phyloP scores from a whole-genome alignment of 352 stramenopile genomes.

The Elongisporangium anandrum region DNA sequence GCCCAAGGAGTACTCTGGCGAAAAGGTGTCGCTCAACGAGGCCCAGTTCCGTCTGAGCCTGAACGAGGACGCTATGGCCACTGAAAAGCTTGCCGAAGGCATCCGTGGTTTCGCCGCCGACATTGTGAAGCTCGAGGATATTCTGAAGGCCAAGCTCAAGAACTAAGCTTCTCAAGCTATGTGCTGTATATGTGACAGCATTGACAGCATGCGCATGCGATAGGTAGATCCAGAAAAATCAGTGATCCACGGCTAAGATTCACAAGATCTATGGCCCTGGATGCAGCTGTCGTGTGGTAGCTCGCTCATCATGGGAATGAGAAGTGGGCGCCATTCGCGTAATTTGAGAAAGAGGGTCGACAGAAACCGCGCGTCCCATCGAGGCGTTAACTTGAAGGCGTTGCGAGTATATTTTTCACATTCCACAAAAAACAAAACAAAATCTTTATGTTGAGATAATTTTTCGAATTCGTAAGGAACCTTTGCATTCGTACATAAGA shows the following conservation, averaged over 20 bases:
- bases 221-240: slow-evolving; percentile 8
- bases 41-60: slow-evolving; percentile 97
- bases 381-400: background rate
- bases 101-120: slow-evolving; percentile 96
- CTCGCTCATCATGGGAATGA: background rate
- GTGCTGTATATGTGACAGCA: slow-evolving; percentile 1
- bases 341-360: background rate
- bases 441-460: background rate
- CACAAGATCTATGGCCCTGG: background rate
- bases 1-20: slow-evolving; percentile 59
- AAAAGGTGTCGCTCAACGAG: slow-evolving; percentile 89
- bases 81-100: slow-evolving; percentile 96
- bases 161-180: slow-evolving; percentile 27
- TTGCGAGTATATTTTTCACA: background rate
- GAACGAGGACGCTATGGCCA: slow-evolving; percentile 97
- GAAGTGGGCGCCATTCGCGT: background rate
- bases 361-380: background rate
- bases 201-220: slow-evolving; percentile 8
- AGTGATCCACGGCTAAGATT: background rate
- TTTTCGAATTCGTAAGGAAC: background rate
- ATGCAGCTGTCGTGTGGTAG: background rate
- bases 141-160: slow-evolving; percentile 95
- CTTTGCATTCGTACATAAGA: slow-evolving; percentile 26
- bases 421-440: background rate
- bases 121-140: slow-evolving; percentile 98